Base-by-base conservation (phyloP, 2,329 filamentous ascomycete species). In the Leptographium wingfieldii region DNA sequence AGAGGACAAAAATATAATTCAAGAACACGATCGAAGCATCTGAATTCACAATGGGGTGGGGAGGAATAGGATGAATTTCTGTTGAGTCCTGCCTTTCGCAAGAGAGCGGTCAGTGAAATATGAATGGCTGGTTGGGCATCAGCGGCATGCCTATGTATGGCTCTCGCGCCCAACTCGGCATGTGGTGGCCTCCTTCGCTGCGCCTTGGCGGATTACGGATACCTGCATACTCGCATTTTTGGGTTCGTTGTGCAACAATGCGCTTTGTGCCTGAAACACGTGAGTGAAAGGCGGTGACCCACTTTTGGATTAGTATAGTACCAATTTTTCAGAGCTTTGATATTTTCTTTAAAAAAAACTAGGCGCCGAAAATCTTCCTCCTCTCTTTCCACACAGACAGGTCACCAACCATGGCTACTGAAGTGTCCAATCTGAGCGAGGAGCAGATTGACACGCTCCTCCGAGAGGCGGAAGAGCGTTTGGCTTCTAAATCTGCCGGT, bases 371-470 rank as follows among this genome's bases (percentile, higher is more conserved):
- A 55, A 55, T 55, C 52, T 55, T 55, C 31, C 19, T 55, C n/a
- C 55, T 35, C 27, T n/a, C 46, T 29, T 29, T 27, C 35, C 19
- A 46, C 12, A 55, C 31, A 40, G 4, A 25, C 31, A 25, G 25
- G 38, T n/a, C 35, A 29, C 43, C 31, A n/a, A 64, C 48, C 38
- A 71, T 70, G 68, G 64, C 66, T 27, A 61, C 63, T 54, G 61
- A 57, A 38, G 60, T 61, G 22, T 53, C 65, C 49, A 67, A 65
- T 58, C 65, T 71, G 62, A 69, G 70, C 7, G 72, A 73, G 61
- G 68, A 67, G 51, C 68, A 72, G 65, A 73, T 76, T 59, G 70
- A 72, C 58, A 61, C 65, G 43, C 68, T 76, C 38, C 68, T 76
- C n/a, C 63, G 66, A 27, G 70, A 75, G 65, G 73, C 73, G 4